Evolutionary conservation across 257 asterid genomes (phyloP).

Genomic region (Craterostigma plantagineum): DNA sequence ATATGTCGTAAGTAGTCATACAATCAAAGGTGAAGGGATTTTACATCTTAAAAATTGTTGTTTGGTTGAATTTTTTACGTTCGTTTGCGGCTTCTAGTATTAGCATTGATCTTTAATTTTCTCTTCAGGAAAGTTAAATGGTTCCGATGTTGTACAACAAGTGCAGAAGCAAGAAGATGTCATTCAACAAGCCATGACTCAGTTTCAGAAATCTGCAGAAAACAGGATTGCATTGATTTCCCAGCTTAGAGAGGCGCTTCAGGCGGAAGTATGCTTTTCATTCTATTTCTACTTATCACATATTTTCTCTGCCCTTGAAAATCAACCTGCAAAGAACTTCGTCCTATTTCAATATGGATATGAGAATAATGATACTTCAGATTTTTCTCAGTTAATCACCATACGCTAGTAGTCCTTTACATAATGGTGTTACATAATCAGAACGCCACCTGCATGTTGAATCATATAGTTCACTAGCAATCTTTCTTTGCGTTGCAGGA

Average conservation of each 20-base stretch:
- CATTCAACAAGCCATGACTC: conserved; percentile 40
- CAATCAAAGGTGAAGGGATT: too few species aligned
- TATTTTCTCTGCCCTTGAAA: neutral
- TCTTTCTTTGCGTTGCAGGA: conserved; percentile 40
- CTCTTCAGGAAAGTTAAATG: conserved; percentile 40
- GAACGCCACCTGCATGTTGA: conserved; percentile 10
- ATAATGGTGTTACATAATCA: conserved; percentile 8
- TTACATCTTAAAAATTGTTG: too few species aligned
- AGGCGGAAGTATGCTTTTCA: conserved; percentile 55
- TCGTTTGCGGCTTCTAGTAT: neutral
- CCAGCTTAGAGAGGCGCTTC: conserved; percentile 70
- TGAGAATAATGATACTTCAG: too few species aligned
- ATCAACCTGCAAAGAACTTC: neutral
- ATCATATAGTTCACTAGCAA: neutral
- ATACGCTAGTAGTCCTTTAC: neutral
- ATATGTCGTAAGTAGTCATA: too few species aligned
- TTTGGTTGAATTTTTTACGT: neutral
- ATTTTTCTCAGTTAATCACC: too few species aligned
- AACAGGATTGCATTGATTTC: conserved; percentile 45
- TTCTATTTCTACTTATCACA: conserved; percentile 1
- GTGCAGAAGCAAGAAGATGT: conserved; percentile 52
- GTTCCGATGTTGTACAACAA: conserved; percentile 39
- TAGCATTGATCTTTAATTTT: neutral
- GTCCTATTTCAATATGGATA: too few species aligned
- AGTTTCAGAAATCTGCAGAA: conserved; percentile 66